Evolutionary conservation across 2,329 filamentous ascomycete genomes (phyloP).

Genomic region (Ophiosphaerella herpotricha): DNA sequence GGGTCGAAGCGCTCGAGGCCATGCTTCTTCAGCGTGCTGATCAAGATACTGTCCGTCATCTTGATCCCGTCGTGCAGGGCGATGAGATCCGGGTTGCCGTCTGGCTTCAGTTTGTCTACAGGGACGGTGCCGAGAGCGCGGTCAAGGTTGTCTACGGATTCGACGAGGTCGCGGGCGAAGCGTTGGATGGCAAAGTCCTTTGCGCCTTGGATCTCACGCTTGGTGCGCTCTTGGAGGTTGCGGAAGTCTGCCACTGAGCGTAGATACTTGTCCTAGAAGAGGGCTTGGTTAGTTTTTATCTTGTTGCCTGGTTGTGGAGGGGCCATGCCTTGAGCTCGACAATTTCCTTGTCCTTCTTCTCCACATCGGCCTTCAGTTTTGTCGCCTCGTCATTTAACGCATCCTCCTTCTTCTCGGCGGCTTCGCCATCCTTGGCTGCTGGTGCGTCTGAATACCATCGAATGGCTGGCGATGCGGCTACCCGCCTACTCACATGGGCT

Average conservation of each 20-base stretch:
- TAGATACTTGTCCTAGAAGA: slow-evolving; percentile 82
- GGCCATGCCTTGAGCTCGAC: slow-evolving; percentile 79
- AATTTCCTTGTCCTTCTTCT: slow-evolving; percentile 72
- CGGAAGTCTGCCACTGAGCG: slow-evolving; percentile 95
- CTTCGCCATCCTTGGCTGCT: slow-evolving; percentile 48
- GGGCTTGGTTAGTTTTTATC: background rate
- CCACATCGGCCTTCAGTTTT: slow-evolving; percentile 66
- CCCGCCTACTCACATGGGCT: slow-evolving; percentile 36
- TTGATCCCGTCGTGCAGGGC: slow-evolving; percentile 87
- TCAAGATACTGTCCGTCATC: slow-evolving; percentile 91
- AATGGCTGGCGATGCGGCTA: slow-evolving; percentile 33
- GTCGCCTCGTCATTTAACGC: slow-evolving; percentile 39
- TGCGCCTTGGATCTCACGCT: slow-evolving; percentile 84
- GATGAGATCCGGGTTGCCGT: slow-evolving; percentile 68
- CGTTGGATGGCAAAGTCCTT: slow-evolving; percentile 92
- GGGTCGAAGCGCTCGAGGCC: slow-evolving; percentile 90
- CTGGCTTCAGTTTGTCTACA: slow-evolving; percentile 67
- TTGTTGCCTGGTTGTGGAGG: background rate
- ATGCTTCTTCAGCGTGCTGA: slow-evolving; percentile 89
- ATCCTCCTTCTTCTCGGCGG: slow-evolving; percentile 53
- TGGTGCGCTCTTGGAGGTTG: slow-evolving; percentile 93
- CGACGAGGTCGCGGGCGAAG: slow-evolving; percentile 93
- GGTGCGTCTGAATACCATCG: slow-evolving; percentile 56
- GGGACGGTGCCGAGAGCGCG: slow-evolving; percentile 83
- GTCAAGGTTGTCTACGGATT: slow-evolving; percentile 96